Conservation (phyloP, 345 rosid species). For the Geranium rotundifolium region DNA sequence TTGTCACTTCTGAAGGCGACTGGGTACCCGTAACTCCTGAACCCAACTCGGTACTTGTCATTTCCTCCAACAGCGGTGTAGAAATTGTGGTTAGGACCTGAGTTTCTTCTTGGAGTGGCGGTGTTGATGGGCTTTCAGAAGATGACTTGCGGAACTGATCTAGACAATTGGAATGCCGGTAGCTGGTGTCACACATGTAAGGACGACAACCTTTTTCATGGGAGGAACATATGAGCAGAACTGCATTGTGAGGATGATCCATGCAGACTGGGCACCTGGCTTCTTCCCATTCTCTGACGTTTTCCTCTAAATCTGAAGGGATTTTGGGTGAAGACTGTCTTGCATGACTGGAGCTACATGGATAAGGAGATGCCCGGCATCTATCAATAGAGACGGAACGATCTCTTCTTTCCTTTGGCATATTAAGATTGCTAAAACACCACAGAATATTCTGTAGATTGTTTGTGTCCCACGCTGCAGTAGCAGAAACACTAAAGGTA, state of each 20-base stretch:
- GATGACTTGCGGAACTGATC: slow-evolving; percentile 80
- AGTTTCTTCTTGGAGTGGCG: slow-evolving; percentile 25
- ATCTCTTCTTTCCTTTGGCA: slow-evolving; percentile 92
- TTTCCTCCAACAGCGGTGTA: slow-evolving; percentile 5
- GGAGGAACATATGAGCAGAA: slow-evolving; percentile 83
- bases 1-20: background rate
- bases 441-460: background rate
- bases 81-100: slow-evolving; percentile 12
- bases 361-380: slow-evolving; percentile 44
- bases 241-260: slow-evolving; percentile 98
- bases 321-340: slow-evolving; percentile 32
- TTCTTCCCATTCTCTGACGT: slow-evolving; percentile 83
- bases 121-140: slow-evolving; percentile 21
- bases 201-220: slow-evolving; percentile 92
- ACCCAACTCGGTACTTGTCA: background rate
- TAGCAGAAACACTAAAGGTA: background rate
- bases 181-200: slow-evolving; percentile 96
- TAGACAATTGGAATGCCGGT: slow-evolving; percentile 89
- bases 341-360: slow-evolving; percentile 44
- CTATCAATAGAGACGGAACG: slow-evolving; percentile 60
- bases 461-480: background rate
- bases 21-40: background rate
- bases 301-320: slow-evolving; percentile 35
- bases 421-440: slow-evolving; percentile 12
- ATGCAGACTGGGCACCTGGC: slow-evolving; percentile 95